A percentile compares a stretch with the other conserved stretches of the same genome.
These are phyloP conservation scores for Hippophae tibetana DNA, from an alignment of 306 rosid species.

Conservation along the genomic window DNA sequence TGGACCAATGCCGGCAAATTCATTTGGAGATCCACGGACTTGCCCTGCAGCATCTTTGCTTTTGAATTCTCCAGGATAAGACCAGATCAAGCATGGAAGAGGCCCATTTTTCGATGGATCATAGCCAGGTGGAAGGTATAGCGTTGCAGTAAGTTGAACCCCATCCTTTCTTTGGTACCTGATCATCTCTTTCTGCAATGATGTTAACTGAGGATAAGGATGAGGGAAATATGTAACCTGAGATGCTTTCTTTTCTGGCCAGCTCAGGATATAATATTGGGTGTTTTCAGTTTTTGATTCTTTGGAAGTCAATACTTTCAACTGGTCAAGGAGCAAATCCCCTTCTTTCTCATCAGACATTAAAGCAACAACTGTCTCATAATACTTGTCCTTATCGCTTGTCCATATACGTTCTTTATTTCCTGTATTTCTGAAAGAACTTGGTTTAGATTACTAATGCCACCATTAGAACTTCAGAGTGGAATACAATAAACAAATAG, in stretches of 20 bases:
- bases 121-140: constrained; percentile 90
- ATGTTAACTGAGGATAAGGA: constrained; percentile 92
- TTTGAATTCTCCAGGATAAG: constrained; percentile 97
- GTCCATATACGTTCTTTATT: constrained; percentile 87
- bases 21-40: constrained; percentile 98
- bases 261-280: constrained; percentile 66
- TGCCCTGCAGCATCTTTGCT: constrained; percentile 99
- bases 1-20: constrained; percentile 91
- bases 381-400: constrained; percentile 75
- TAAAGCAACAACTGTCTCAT: constrained; percentile 75
- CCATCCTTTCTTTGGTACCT: constrained; percentile 96
- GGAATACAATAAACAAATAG: constrained; percentile 11
- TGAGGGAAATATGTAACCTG: constrained; percentile 91
- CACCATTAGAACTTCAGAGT: constrained; percentile 12
- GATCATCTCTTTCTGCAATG: constrained; percentile 93
- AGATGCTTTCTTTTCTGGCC: constrained; percentile 67
- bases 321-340: constrained; percentile 52
- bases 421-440: constrained; percentile 77
- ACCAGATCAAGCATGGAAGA: constrained; percentile 95
- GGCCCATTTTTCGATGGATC: constrained; percentile 84
- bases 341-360: constrained; percentile 96
- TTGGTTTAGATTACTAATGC: constrained; percentile 26
- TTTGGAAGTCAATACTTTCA: constrained; percentile 79
- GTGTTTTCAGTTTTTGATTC: constrained; percentile 97
- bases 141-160: constrained; percentile 91